Conservation (phyloP, 768 basidiomycete genomes). For the Suillus sp. region DNA sequence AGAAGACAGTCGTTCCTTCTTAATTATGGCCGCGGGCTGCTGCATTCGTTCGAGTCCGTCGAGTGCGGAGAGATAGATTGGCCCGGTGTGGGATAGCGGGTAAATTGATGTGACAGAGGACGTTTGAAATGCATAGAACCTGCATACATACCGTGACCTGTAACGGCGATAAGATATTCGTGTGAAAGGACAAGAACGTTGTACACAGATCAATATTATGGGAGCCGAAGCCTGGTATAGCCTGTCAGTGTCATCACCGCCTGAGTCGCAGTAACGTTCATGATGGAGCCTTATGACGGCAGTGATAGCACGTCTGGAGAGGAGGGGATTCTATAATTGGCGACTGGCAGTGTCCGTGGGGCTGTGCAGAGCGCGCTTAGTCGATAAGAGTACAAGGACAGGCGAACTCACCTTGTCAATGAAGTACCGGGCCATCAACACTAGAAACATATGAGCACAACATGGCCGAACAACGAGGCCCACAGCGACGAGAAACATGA, state of each 20-base stretch:
- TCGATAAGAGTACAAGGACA: constrained; percentile 1
- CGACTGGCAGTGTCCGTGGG: background rate
- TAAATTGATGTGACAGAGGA: background rate
- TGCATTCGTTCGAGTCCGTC: background rate
- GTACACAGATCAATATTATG: no score
- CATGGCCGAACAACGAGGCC: constrained; percentile 8
- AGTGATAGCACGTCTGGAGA: background rate
- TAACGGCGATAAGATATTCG: background rate
- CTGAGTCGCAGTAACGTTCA: constrained; percentile 5
- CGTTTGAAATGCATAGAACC: background rate
- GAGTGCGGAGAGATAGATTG: background rate
- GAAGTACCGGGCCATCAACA: background rate
- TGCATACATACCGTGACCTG: background rate
- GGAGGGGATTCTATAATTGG: constrained; percentile 8
- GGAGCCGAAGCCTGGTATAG: constrained; percentile 4
- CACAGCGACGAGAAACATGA: constrained; percentile 4
- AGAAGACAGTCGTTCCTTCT: background rate
- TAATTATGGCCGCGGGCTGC: background rate
- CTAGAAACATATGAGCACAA: background rate
- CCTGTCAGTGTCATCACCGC: constrained; percentile 7
- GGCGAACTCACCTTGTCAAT: background rate
- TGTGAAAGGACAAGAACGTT: background rate
- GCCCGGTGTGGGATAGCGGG: background rate
- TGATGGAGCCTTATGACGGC: constrained; percentile 6
- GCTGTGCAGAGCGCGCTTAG: constrained; percentile 4